Base-by-base conservation (phyloP, 208 protist species). In the Phytomonas francai region DNA sequence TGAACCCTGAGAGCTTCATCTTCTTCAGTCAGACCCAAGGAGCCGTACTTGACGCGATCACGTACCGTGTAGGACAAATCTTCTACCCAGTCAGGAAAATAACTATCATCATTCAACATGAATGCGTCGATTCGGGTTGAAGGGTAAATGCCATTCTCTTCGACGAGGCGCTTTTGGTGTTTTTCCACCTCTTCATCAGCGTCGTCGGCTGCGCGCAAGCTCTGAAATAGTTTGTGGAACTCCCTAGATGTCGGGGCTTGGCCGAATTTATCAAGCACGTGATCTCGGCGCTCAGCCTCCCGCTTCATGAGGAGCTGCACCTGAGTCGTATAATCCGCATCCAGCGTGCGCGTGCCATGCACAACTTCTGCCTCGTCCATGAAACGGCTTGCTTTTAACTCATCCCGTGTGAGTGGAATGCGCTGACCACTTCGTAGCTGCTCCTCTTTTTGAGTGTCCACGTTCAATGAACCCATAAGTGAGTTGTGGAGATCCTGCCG, bases 11-110 rank as follows among this genome's bases (percentile, higher is more conserved):
- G 72, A 29, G 81, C 83, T 63, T 96, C 91, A 64, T 96, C 91
- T 28, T 94, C 79, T 68, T 96, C 91, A 6, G 91, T 94, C 19
- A 96, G 71, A 6, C 91, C 91, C 16, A 96, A 77, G 22, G 78
- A 68, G n/a, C 91, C 91, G 68, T 87, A 96, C 76, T 93, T 93
- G 22, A 96, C 91, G 34, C 84, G 86, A 72, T 96, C 91, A 9
- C 91, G 86, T 29, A 96, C 72, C 28, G 78, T 81, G 73, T 93
- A 91, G 14, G 87, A 86, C 29, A 96, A 77, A n/a, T 78, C 88
- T 31, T 89, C 70, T 39, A 94, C 91, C 88, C 91, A 96, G 0
- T 73, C 74, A 0, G 91, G 91, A 73, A 94, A 96, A 74, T 88
- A 89, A 12, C 71, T 78, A 58, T 91, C 88, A 70, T 96, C 84